A percentile compares a stretch with the other conserved stretches of the same genome.
phyloP scores from a whole-genome alignment of 148 eudicot species.

The Drosera capensis region DNA sequence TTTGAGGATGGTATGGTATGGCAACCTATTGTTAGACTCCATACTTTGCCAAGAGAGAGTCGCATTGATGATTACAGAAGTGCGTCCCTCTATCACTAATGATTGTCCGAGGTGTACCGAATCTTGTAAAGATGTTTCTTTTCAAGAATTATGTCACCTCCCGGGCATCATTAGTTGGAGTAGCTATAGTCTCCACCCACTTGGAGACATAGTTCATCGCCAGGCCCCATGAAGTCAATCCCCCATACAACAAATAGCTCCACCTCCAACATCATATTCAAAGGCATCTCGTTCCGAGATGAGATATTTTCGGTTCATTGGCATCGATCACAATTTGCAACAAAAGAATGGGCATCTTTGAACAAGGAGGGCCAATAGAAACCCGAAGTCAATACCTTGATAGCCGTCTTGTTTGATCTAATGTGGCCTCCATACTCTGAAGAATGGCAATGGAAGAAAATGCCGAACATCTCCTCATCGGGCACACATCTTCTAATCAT shows the following conservation, averaged over 20 bases:
- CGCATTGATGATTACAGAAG: neutral
- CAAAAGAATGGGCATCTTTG: neutral
- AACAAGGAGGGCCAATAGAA: too few relatives aligned
- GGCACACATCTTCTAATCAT: too few relatives aligned
- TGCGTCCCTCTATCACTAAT: neutral
- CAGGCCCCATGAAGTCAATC: constrained; percentile 4
- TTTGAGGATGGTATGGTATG: neutral
- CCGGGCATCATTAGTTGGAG: neutral
- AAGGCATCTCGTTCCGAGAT: neutral
- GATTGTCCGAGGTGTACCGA: neutral
- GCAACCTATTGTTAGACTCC: neutral
- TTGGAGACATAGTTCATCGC: constrained; percentile 4
- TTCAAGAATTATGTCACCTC: neutral
- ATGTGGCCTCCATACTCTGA: too few relatives aligned
- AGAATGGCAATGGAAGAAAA: too few relatives aligned
- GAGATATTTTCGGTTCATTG: neutral
- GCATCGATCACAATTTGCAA: neutral
- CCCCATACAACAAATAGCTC: neutral
- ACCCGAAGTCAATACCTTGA: too few relatives aligned
- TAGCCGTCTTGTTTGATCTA: too few relatives aligned
- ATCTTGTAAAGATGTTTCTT: neutral
- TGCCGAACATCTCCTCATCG: too few relatives aligned
- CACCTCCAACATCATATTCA: neutral
- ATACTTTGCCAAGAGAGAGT: neutral
- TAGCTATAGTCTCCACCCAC: neutral